Evolutionary conservation across 208 protist species (phyloP), one percentile per base, ranked within the genome.

Genomic region (Leishmania mexicana): DNA sequence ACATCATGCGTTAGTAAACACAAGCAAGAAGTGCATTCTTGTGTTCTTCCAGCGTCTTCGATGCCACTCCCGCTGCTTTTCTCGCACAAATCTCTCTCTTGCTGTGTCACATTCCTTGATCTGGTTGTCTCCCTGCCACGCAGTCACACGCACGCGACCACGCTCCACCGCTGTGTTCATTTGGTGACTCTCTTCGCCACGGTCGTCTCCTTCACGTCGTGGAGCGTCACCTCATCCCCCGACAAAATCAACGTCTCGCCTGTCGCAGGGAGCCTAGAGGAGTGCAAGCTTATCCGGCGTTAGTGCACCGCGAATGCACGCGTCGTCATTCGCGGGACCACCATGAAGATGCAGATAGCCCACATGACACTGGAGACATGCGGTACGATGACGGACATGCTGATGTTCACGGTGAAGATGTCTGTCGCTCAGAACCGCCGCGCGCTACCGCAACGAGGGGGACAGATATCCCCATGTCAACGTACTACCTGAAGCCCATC

Each of bases 401-500:
- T 79, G 5, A 3, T 11, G 31, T 54, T 64, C 10, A 21, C 42
- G 79, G 40, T 64, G 60, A 54, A 42, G 38, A 5, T 60, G 31
- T 53, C 31, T 1, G 5, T 35, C 58, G 58, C n/a, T 7, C 5
- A 54, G 51, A 67, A 8, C 40, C 35, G 54, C 38, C 74, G 74
- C 5, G 40, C 5, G 40, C 74, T 1, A 7, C 64, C 1, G 17
- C 80, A 5, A 38, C 53, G 0, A 62, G 74, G 28, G 60, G 65
- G 60, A 79, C 74, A 0, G 73, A 79, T 35, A 78, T 75, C 64
- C 28, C 73, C 13, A 19, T 47, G 10, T 24, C 71, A 1, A 17
- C 68, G 5, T 79, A 75, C 65, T 83, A 74, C 80, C 35, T 21
- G 15, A 79, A 83, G 65, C 67, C 68, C 53, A 65, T 67, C 62